phyloP scores from a whole-genome alignment of 2,329 filamentous ascomycete genomes.

The Paecilomyces sp. region DNA sequence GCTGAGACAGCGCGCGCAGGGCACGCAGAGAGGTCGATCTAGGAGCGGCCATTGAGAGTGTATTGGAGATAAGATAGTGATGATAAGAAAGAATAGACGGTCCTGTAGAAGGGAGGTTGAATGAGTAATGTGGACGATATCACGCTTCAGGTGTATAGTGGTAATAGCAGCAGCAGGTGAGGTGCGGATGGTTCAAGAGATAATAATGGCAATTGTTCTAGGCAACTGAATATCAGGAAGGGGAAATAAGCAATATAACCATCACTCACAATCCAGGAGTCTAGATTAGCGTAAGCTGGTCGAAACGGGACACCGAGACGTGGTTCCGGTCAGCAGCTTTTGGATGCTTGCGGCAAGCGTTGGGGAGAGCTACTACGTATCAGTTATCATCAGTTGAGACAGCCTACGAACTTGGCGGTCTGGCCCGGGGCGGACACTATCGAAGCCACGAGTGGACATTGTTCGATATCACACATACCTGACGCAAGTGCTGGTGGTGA shows the following conservation, averaged over 20 bases:
- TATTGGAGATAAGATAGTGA: not conserved
- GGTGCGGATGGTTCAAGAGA: not conserved
- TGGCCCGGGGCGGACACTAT: not conserved
- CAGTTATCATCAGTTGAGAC: not conserved
- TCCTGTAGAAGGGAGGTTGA: constrained; percentile 2
- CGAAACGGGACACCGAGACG: not conserved
- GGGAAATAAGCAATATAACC: constrained; percentile 7
- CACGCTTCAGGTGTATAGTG: not conserved
- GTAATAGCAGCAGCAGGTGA: not conserved
- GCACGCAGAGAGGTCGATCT: constrained; percentile 39
- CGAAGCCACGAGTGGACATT: not conserved
- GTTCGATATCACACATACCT: not conserved
- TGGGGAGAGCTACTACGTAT: constrained; percentile 3
- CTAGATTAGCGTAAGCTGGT: not conserved
- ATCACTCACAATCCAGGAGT: constrained; percentile 10
- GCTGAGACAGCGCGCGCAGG: constrained; percentile 35
- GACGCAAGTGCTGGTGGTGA: not conserved
- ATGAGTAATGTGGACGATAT: constrained; percentile 3
- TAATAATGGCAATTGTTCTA: not conserved
- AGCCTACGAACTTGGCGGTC: not conserved
- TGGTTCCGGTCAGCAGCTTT: not conserved
- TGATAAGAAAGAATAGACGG: not conserved
- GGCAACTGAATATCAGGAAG: not conserved
- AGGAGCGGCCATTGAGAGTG: constrained; percentile 34
- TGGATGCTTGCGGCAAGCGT: not conserved